Evolutionary conservation across 2,329 filamentous ascomycete species (phyloP).

Genomic region (Thermoascus crustaceus): DNA sequence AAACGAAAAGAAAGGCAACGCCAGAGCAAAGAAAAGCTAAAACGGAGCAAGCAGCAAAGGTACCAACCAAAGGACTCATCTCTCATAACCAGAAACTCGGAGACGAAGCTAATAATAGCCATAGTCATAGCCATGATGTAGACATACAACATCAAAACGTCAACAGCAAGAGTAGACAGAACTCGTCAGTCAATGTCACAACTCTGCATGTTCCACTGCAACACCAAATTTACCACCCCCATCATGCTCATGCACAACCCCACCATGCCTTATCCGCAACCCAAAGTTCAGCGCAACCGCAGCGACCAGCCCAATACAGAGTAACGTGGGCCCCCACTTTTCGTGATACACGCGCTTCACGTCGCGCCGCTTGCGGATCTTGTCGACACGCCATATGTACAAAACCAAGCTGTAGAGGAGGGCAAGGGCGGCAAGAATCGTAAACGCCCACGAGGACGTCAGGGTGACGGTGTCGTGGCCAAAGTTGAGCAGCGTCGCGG

Average conservation of each 20-base stretch:
- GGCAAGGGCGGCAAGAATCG: slow-evolving; percentile 65
- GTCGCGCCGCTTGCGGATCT: slow-evolving; percentile 74
- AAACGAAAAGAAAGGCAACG: too few species aligned
- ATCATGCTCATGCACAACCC: slow-evolving; percentile 12
- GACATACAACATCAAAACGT: too few species aligned
- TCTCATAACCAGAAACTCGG: too few species aligned
- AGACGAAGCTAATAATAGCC: too few species aligned
- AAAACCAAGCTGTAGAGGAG: slow-evolving; percentile 77
- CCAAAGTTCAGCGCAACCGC: slow-evolving; percentile 75
- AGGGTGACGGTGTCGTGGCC: slow-evolving; percentile 55
- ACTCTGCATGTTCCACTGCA: too few species aligned
- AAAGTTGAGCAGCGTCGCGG: slow-evolving; percentile 77
- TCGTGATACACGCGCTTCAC: slow-evolving; percentile 76
- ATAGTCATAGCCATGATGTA: too few species aligned
- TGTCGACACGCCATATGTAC: slow-evolving; percentile 80
- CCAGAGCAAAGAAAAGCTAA: too few species aligned
- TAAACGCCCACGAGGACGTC: slow-evolving; percentile 68
- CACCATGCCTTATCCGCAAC: background rate
- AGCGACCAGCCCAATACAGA: slow-evolving; percentile 65
- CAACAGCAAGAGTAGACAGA: too few species aligned
- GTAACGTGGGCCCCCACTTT: slow-evolving; percentile 68
- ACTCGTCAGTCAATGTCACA: too few species aligned
- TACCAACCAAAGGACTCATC: too few species aligned
- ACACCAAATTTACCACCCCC: too few species aligned
- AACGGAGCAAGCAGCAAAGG: too few species aligned